Evolutionary conservation across 371 early-diverging fungal genomes (phyloP), one percentile per base, ranked within the genome.

Genomic region (Mortierella sp.): DNA sequence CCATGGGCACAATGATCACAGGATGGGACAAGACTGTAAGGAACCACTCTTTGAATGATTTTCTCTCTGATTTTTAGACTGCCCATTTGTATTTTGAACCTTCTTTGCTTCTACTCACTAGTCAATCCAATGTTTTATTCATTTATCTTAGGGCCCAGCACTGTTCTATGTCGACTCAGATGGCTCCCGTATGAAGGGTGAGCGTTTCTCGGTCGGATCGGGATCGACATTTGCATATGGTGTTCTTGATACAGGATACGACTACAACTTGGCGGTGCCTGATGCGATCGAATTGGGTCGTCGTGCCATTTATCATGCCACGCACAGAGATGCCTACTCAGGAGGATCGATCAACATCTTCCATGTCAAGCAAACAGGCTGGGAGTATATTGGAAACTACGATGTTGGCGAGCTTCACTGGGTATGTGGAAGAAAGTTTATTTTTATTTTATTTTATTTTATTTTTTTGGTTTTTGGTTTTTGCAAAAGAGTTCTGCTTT

Each of bases 1-100:
- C 98, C 5, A 98, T 99, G 97, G 99, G 99, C 60, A 99, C 99
- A 43, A 99, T 99, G 99, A 90, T 99, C 37, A 95, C 97, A 61
- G 99, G 99, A 60, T 99, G 99, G 97, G 99, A 99, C 82, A 95
- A 97, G 82, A 91, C 90, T 19, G 91, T 90, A 84, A 82, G 84
- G 62, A 25, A 19, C 16, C 30, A 48, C 55, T 25, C 12, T 28
- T 37, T 37, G 47, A 28, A 28, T 23, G 1, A 16, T 16, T 28
- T 23, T 18, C 19, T 44, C 43, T 25, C 44, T 62, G 46, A 62
- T 44, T 58, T 61, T 18, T n/a, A n/a, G n/a, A n/a, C n/a, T n/a
- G n/a, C n/a, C 11, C 21, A 5, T 14, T 50, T 50, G 6, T 50
- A 3, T 16, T 14, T 21, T 50, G 4, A 2, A 6, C 16, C 50